Evolutionary conservation across 2,329 filamentous ascomycete genomes (phyloP), one percentile per base, ranked within the genome.

Genomic region (Penicillium sp.): DNA sequence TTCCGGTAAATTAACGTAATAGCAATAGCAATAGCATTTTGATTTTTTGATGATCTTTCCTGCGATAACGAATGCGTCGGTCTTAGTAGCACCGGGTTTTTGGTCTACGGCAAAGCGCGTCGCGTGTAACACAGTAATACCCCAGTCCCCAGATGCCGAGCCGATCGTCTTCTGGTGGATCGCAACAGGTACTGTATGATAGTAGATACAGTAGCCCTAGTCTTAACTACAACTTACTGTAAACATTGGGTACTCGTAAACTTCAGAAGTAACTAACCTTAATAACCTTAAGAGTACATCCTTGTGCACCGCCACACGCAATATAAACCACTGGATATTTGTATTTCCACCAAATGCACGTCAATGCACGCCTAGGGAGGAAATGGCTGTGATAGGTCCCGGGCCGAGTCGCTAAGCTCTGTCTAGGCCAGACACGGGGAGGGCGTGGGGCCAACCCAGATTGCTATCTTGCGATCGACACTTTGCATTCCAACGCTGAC

Each of bases 401-500:
- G 39, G 39, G 33, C 40, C 45, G 48, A 48, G 48, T 48, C 54
- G 33, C 55, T 52, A 59, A 63, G 56, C 55, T 48, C 48, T 40
- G 18, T 47, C 61, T 65, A 64, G 42, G 6, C 54, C 59, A n/a
- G 16, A 55, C 44, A 19, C 3, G 51, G 54, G 46, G n/a, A 26
- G 45, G 33, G 37, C 37, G 50, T 42, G 46, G 36, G 29, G 21
- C 36, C 10, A 51, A 49, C 51, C 51, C 53, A 49, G 39, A 48
- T 54, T 59, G 59, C 24, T 24, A 29, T 21, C 39, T 40, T 42
- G 46, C 39, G 61, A 65, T 64, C 61, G 61, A 52, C 59, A 48
- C 13, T 43, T n/a, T 5, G 40, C 18, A 50, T 55, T 55, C 39
- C 58, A 56, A 55, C 31, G 57, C 59, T n/a, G 29, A 62, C 54